These are phyloP conservation scores for Salix purpurea DNA, from an alignment of 345 rosid species.

Conservation along the genomic window DNA sequence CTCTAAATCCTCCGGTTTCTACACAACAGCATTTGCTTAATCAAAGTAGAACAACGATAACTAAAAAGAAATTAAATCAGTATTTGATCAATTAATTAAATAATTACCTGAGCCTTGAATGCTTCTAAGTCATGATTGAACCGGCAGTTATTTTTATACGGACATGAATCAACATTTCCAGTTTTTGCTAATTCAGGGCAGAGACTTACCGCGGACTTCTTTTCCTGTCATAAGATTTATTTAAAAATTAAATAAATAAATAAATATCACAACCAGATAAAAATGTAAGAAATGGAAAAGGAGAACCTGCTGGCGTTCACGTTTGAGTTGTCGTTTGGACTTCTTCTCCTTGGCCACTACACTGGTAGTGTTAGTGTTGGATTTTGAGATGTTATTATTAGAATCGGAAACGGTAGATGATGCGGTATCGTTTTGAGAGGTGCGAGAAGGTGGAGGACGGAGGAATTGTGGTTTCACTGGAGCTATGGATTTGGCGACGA, in stretches of 20 bases:
- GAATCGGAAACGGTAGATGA: conserved; percentile 10
- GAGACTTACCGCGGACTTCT: conserved; percentile 53
- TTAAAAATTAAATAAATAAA: not conserved
- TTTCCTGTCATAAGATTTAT: conserved; percentile 31
- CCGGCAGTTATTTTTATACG: conserved; percentile 61
- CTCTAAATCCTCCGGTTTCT: conserved; percentile 88
- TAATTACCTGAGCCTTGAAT: conserved; percentile 63
- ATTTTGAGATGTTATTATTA: conserved; percentile 20
- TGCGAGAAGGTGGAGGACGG: conserved; percentile 62
- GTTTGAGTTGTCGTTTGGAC: conserved; percentile 90
- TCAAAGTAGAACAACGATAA: not conserved
- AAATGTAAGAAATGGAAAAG: not conserved
- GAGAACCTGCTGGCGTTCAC: conserved; percentile 70
- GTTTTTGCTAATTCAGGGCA: conserved; percentile 72
- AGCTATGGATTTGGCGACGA: conserved; percentile 70
- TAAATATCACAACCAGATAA: not conserved
- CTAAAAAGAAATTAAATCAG: not conserved
- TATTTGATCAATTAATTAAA: not conserved
- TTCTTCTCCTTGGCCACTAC: conserved; percentile 62
- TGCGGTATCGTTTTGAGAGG: conserved; percentile 31
- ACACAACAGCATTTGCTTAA: conserved; percentile 19
- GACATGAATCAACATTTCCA: conserved; percentile 59
- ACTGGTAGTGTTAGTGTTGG: not conserved
- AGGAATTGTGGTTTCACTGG: conserved; percentile 69
- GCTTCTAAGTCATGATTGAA: conserved; percentile 80